These are phyloP conservation scores for Solanum megistacrolobum DNA, from an alignment of 257 asterid genomes.

Conservation along the genomic window DNA sequence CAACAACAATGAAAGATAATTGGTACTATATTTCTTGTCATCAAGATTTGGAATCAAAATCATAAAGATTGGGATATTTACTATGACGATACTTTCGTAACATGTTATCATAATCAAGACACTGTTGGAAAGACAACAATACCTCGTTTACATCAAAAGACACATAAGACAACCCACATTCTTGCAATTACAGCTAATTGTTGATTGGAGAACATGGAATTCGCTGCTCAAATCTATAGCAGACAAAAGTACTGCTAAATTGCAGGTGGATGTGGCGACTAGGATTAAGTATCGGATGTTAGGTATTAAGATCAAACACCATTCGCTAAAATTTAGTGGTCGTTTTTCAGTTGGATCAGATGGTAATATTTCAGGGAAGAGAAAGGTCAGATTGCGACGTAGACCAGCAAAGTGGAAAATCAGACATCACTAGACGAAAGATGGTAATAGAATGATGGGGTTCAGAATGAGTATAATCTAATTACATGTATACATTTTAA, in stretches of 20 bases:
- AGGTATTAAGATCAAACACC: not conserved
- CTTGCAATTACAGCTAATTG: not conserved
- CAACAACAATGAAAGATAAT: not conserved
- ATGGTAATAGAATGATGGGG: not conserved
- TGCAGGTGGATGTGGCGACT: not conserved
- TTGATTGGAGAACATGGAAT: not conserved
- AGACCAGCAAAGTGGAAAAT: not conserved
- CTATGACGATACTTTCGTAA: not conserved
- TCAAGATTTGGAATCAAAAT: no score
- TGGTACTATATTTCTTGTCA: not conserved
- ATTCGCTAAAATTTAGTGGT: not conserved
- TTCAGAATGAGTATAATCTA: not conserved
- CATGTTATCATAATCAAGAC: not conserved
- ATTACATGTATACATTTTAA: not conserved
- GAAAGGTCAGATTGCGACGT: not conserved
- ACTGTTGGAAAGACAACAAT: not conserved
- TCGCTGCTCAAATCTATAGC: not conserved
- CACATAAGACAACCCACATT: not conserved
- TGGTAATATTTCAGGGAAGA: not conserved
- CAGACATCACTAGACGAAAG: not conserved
- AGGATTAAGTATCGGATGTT: not conserved
- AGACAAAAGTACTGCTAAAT: not conserved
- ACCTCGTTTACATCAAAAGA: not conserved
- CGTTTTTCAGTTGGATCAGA: not conserved
- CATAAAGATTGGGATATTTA: not conserved